Evolutionary conservation across 2,329 filamentous ascomycete species (phyloP), one percentile per base, ranked within the genome.

Genomic region (Daldinia sp.): DNA sequence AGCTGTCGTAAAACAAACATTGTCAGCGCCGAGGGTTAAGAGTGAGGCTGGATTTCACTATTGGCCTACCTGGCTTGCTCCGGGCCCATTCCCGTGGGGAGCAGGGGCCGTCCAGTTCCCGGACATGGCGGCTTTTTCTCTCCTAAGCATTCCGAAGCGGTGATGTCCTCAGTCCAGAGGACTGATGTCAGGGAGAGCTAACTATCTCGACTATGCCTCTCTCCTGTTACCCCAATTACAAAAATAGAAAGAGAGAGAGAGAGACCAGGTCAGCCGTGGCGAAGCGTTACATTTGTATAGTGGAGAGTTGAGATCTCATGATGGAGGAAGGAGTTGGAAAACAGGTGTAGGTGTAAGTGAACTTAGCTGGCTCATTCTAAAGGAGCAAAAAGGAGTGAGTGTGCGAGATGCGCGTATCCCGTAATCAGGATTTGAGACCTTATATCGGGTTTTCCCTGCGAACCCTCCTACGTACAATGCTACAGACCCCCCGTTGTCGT

Each of bases 71-170:
- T 71, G 62, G 28, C 41, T 64, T 42, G 56, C 18, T 18, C 41
- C 54, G 53, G 58, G 12, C 4, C 13, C 42, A n/a, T 33, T 63
- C 26, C 44, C 56, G 10, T 65, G 53, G 44, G 67, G 60, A 58
- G 51, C 20, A 23, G 61, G 60, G 3, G 69, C 51, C 35, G 69
- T 69, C 69, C 63, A 71, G 54, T 69, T 71, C 50, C 66, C 69
- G 56, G 63, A 28, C 69, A 65, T 67, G 7, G 6, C 35, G 51
- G 28, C 9, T 35, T 56, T 44, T 15, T 54, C 39, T 42, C 41
- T 61, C 23, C 13, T 10, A 53, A 59, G 15, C 35, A 33, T 57
- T 35, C 4, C 13, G 18, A 26, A 42, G 30, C 39, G 20, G 30
- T 28, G 51, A 59, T 44, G 30, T 62, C 39, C 46, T 61, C 15